These are phyloP conservation scores for Diaporthe capsici DNA, from an alignment of 2,329 filamentous ascomycete species.

Conservation along the genomic window DNA sequence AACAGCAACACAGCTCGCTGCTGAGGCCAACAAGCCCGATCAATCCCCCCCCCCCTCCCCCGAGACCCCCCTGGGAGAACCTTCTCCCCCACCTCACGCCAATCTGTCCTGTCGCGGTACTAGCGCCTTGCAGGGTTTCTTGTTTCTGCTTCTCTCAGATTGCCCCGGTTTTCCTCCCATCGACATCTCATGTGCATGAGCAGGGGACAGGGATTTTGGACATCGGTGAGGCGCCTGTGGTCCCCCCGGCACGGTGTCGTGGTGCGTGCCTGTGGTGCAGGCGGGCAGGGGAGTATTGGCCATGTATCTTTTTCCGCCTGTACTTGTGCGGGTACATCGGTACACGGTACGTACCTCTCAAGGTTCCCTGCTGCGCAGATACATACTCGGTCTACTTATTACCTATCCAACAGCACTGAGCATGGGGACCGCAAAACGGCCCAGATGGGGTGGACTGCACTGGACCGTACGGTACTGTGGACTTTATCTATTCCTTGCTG, in stretches of 20 bases:
- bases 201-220: slow-evolving; percentile 35
- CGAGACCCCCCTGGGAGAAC: background rate
- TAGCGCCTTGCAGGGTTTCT: slow-evolving; percentile 40
- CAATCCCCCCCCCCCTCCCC: slow-evolving; percentile 11
- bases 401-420: slow-evolving; percentile 9
- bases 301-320: slow-evolving; percentile 21
- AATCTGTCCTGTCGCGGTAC: slow-evolving; percentile 41
- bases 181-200: slow-evolving; percentile 38
- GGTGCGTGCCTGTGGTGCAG: slow-evolving; percentile 23
- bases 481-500: slow-evolving; percentile 30
- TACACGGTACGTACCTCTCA: slow-evolving; percentile 1
- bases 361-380: slow-evolving; percentile 21
- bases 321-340: slow-evolving; percentile 11
- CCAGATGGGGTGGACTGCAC: slow-evolving; percentile 26
- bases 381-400: slow-evolving; percentile 22
- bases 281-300: slow-evolving; percentile 2
- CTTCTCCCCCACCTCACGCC: slow-evolving; percentile 39
- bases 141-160: slow-evolving; percentile 41
- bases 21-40: slow-evolving; percentile 10
- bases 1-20: slow-evolving; percentile 16
- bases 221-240: slow-evolving; percentile 40
- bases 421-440: slow-evolving; percentile 25
- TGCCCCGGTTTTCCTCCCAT: slow-evolving; percentile 41
- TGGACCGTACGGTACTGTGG: slow-evolving; percentile 26
- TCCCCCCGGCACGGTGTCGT: slow-evolving; percentile 23